A percentile compares a stretch with the other conserved stretches of the same genome.
phyloP scores from a whole-genome alignment of 768 basidiomycete species.

The Asterophora parasitica region DNA sequence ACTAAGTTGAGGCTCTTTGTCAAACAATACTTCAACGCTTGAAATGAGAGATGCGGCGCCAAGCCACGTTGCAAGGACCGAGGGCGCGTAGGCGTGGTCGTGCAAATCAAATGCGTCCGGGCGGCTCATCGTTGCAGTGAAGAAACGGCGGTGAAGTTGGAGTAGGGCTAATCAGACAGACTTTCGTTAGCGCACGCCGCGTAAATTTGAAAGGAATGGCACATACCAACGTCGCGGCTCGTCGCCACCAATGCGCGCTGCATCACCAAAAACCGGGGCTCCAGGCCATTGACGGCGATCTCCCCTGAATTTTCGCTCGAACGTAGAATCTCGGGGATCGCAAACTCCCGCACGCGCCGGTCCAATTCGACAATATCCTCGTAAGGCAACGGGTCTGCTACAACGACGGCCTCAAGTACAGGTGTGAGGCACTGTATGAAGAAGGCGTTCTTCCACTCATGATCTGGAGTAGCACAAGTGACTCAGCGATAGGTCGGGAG shows the following conservation, averaged over 20 bases:
- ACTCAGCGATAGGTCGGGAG: background rate
- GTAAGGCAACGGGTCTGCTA: constrained; percentile 50
- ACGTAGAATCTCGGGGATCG: constrained; percentile 41
- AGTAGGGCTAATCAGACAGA: constrained; percentile 44
- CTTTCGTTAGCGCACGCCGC: too few relatives aligned
- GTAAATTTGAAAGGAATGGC: too few relatives aligned
- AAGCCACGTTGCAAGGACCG: constrained; percentile 65
- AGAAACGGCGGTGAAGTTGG: constrained; percentile 63
- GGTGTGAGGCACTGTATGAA: constrained; percentile 60
- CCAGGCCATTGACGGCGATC: constrained; percentile 4
- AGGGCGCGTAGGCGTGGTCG: constrained; percentile 59
- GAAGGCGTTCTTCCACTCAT: constrained; percentile 68
- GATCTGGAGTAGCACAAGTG: constrained; percentile 46
- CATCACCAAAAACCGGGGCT: constrained; percentile 55
- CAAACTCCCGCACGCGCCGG: constrained; percentile 49
- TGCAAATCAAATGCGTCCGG: constrained; percentile 47
- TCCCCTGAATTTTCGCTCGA: too few relatives aligned
- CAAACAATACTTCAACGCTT: constrained; percentile 50
- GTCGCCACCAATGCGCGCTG: constrained; percentile 57
- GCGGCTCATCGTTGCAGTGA: constrained; percentile 58
- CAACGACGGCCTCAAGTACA: constrained; percentile 53
- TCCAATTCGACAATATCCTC: constrained; percentile 49
- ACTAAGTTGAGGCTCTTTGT: constrained; percentile 55
- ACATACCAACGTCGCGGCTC: constrained; percentile 57
- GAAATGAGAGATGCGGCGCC: constrained; percentile 54